These are phyloP conservation scores for Sporothrix brasiliensis DNA, from an alignment of 2,329 filamentous ascomycete genomes.

Conservation along the genomic window DNA sequence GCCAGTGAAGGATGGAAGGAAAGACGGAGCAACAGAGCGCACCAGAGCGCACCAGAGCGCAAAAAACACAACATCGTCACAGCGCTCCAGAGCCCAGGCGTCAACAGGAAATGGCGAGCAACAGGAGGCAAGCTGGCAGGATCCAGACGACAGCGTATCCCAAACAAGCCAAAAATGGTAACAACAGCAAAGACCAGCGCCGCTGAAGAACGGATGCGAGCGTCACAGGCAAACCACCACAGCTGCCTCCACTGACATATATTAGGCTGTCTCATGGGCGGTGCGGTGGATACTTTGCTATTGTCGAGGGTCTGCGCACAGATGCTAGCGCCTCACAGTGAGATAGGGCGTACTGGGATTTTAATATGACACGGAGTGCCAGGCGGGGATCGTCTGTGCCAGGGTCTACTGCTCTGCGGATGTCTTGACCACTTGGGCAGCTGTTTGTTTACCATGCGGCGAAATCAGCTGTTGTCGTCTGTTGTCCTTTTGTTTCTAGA, in stretches of 20 bases:
- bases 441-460: not conserved
- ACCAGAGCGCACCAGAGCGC: constrained; percentile 7
- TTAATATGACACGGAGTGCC: constrained; percentile 32
- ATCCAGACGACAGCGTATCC: not conserved
- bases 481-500: not conserved
- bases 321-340: constrained; percentile 19
- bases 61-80: not conserved
- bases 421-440: not conserved
- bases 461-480: not conserved
- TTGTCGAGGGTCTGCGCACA: constrained; percentile 5
- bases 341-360: constrained; percentile 25
- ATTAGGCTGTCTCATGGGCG: too few relatives aligned
- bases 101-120: constrained; percentile 22
- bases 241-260: not conserved
- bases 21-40: constrained; percentile 7
- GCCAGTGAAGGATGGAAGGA: constrained; percentile 24
- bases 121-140: not conserved
- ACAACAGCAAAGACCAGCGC: not conserved
- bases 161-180: not conserved
- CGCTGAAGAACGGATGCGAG: constrained; percentile 14
- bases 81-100: not conserved
- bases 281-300: constrained; percentile 2
- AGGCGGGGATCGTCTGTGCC: constrained; percentile 30
- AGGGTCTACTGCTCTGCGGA: constrained; percentile 6
- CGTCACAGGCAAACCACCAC: constrained; percentile 6